Conservation (phyloP, 1,284 basidiomycete genomes). For the Anthracocystis walkeri region DNA sequence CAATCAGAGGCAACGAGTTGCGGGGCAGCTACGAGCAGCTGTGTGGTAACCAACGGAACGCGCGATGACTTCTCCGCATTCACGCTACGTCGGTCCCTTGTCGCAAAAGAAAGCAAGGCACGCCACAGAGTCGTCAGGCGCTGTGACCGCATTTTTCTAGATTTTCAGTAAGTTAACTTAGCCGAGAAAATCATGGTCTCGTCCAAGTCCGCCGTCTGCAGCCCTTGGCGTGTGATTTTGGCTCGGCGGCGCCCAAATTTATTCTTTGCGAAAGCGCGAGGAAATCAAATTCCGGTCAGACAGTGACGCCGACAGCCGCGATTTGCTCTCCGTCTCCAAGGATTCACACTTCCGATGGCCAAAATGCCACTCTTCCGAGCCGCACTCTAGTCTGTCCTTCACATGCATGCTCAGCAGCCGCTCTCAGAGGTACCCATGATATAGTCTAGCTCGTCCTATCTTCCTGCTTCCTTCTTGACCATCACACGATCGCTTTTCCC, state of each 20-base stretch:
- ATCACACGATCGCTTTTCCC: not conserved
- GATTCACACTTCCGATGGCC: too few species aligned
- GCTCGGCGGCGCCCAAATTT: not conserved
- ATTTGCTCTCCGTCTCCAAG: not conserved
- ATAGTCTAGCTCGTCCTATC: not conserved
- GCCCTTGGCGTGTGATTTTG: slow-evolving; percentile 3
- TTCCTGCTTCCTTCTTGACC: not conserved
- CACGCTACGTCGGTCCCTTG: slow-evolving; percentile 5
- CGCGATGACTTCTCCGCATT: slow-evolving; percentile 22
- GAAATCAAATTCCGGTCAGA: not conserved
- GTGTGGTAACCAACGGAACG: slow-evolving; percentile 2
- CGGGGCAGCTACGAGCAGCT: not conserved
- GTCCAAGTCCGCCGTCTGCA: too few species aligned
- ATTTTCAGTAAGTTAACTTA: slow-evolving; percentile 5
- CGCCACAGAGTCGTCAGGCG: not conserved
- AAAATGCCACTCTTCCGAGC: too few species aligned
- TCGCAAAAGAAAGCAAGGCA: not conserved
- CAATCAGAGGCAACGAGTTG: too few species aligned
- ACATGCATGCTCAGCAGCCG: too few species aligned
- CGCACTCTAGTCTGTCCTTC: too few species aligned
- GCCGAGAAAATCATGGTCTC: slow-evolving; percentile 10
- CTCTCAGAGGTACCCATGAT: too few species aligned
- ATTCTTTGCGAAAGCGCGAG: not conserved
- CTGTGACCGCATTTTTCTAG: slow-evolving; percentile 2
- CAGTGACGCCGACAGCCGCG: slow-evolving; percentile 1